Conservation (phyloP, 2,329 filamentous ascomycete species). For the Claviceps africana region DNA sequence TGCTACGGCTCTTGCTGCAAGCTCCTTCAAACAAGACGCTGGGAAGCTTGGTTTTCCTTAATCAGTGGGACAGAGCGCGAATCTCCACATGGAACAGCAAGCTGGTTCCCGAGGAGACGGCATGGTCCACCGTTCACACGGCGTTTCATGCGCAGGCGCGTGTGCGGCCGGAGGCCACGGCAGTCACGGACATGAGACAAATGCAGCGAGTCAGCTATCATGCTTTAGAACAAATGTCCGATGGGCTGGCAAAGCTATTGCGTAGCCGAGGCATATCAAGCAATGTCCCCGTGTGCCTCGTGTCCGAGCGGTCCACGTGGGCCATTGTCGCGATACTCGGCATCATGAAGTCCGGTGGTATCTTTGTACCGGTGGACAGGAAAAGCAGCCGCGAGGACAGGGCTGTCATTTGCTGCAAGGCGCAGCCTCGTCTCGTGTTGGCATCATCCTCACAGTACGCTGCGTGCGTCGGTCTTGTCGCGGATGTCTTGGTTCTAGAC, state of each 20-base stretch:
- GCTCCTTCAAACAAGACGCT: background rate
- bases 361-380: background rate
- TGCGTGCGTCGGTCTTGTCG: background rate
- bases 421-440: background rate
- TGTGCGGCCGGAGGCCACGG: background rate
- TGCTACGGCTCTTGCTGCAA: background rate
- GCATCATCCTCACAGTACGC: background rate
- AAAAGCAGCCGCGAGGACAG: background rate
- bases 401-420: background rate
- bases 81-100: background rate
- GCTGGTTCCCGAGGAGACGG: background rate
- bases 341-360: constrained; percentile 3
- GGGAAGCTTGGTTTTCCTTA: background rate
- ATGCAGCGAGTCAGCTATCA: background rate
- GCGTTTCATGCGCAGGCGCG: background rate
- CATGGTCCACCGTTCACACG: background rate
- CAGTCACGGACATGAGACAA: background rate
- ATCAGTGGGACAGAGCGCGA: background rate
- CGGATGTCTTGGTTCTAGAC: background rate
- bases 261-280: background rate
- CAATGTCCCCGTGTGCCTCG: background rate
- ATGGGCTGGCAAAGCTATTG: background rate
- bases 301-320: background rate
- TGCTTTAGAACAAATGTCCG: background rate
- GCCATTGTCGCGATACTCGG: constrained; percentile 1